Conservation (phyloP, 2,329 filamentous ascomycete genomes). For the Lachnum nothofagi region DNA sequence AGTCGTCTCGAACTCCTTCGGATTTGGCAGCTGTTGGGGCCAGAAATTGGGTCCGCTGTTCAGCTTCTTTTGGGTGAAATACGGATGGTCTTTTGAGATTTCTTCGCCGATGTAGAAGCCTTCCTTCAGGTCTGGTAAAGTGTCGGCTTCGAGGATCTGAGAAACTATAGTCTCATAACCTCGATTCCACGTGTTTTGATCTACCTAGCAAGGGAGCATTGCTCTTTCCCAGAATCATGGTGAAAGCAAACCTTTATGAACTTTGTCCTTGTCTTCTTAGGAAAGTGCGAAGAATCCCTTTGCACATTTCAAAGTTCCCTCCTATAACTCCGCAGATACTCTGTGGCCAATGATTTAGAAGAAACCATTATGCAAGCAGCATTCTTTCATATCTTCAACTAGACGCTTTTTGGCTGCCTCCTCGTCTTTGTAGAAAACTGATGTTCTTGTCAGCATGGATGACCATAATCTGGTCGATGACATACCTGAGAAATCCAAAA, state of each 20-base stretch:
- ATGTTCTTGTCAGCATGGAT: background rate
- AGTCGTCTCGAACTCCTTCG: conserved; percentile 33
- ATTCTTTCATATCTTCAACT: conserved; percentile 37
- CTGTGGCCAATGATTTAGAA: conserved; percentile 47
- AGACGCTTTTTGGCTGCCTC: conserved; percentile 29
- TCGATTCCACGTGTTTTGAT: conserved; percentile 37
- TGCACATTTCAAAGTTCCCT: conserved; percentile 36
- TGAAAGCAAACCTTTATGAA: conserved; percentile 33
- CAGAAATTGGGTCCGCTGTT: conserved; percentile 40
- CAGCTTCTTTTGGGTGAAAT: conserved; percentile 29
- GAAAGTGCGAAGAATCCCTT: conserved; percentile 44
- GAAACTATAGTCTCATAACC: conserved; percentile 44
- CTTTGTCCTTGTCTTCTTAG: conserved; percentile 39
- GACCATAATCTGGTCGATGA: background rate
- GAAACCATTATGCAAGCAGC: conserved; percentile 44
- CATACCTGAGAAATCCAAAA: conserved; percentile 33
- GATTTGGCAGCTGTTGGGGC: conserved; percentile 29
- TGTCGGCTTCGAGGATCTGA: conserved; percentile 41
- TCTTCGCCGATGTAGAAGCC: conserved; percentile 38
- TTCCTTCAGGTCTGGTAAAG: conserved; percentile 42
- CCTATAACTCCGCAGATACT: conserved; percentile 37
- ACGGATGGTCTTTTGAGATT: conserved; percentile 37
- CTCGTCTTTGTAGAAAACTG: conserved; percentile 31
- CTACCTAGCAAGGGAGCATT: conserved; percentile 28
- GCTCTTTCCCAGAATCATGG: background rate